Evolutionary conservation across 805 yeast species (phyloP).

Genomic region (Dipodascopsis uninucleata): DNA sequence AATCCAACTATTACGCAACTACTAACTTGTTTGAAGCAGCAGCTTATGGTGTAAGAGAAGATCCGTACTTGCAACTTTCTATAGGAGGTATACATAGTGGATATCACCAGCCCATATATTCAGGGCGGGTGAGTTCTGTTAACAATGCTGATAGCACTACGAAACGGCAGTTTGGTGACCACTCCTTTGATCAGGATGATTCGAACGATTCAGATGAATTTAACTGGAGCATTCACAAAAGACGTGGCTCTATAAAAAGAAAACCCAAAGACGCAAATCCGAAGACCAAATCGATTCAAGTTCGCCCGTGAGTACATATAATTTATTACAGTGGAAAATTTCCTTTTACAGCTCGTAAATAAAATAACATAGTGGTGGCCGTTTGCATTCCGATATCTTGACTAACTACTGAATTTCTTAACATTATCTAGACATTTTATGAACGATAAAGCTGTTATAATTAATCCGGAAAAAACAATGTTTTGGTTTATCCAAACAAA

Average conservation of each 20-base stretch:
- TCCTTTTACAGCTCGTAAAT: too few species aligned
- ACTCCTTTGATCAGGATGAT: constrained; percentile 5
- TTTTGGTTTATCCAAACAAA: constrained; percentile 21
- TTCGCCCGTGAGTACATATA: constrained; percentile 9
- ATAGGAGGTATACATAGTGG: background rate
- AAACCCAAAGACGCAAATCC: constrained; percentile 1
- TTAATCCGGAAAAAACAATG: constrained; percentile 14
- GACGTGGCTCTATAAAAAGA: constrained; percentile 1
- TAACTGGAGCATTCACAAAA: background rate
- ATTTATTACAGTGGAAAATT: too few species aligned
- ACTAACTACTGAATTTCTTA: too few species aligned
- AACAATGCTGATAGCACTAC: background rate
- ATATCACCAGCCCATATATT: too few species aligned
- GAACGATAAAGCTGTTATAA: constrained; percentile 20
- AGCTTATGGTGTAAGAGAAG: constrained; percentile 1
- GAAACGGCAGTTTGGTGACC: background rate
- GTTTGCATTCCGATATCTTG: too few species aligned
- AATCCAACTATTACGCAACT: constrained; percentile 3
- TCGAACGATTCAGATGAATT: constrained; percentile 4
- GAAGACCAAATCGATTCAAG: constrained; percentile 1
- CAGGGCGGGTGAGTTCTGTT: too few species aligned
- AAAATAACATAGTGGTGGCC: too few species aligned
- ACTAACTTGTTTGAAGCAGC: constrained; percentile 5
- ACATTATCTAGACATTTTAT: constrained; percentile 6
- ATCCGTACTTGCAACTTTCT: background rate